phyloP scores from a whole-genome alignment of 306 rosid genomes.

The Delonix regia region DNA sequence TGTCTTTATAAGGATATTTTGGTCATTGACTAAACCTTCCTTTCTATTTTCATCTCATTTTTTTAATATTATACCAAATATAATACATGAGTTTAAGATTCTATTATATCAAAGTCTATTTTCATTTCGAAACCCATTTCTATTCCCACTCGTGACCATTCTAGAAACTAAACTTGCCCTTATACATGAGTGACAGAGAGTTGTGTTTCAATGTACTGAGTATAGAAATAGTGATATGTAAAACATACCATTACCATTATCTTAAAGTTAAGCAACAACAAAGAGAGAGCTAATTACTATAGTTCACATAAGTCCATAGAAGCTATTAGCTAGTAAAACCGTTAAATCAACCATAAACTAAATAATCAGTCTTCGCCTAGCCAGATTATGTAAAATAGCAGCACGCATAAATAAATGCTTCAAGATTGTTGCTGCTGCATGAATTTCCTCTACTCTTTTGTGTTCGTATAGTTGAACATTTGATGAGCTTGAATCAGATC shows the following conservation, averaged over 20 bases:
- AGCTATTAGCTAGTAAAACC: background rate
- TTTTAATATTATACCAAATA: too few species aligned
- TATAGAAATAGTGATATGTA: background rate
- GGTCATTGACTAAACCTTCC: too few species aligned
- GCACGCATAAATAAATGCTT: background rate
- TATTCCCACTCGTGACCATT: too few species aligned
- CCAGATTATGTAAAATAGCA: too few species aligned
- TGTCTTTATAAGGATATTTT: too few species aligned
- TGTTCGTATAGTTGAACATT: background rate
- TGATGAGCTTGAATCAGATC: background rate
- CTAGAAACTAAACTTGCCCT: too few species aligned
- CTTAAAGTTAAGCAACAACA: background rate
- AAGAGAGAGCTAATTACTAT: background rate
- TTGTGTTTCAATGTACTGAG: background rate
- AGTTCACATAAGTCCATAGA: background rate
- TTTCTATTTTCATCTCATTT: too few species aligned
- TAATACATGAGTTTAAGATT: too few species aligned
- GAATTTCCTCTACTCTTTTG: background rate
- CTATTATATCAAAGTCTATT: too few species aligned
- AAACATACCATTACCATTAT: background rate
- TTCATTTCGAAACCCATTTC: too few species aligned
- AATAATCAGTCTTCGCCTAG: background rate
- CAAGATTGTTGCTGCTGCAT: background rate
- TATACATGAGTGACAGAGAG: too few species aligned
- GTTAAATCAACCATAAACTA: background rate